A percentile compares a stretch with the other conserved stretches of the same genome.
phyloP scores from a whole-genome alignment of 495 filamentous ascomycete species.

The Penicillium chermesinum region DNA sequence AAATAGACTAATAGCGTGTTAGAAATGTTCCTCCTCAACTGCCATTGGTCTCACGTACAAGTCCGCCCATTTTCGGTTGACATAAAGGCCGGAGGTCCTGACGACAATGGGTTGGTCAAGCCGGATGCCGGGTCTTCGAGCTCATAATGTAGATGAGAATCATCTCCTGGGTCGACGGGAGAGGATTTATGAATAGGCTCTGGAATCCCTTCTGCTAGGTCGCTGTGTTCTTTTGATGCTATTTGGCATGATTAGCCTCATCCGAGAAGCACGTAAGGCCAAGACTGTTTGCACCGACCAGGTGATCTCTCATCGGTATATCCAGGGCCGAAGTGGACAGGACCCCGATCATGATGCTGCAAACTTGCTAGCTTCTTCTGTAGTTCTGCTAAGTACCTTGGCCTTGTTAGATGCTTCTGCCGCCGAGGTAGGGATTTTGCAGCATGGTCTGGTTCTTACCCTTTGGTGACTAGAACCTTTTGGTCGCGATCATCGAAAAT shows the following conservation, averaged over 20 bases:
- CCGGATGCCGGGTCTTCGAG: slow-evolving; percentile 22
- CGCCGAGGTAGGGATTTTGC: neutral
- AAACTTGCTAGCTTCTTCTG: slow-evolving; percentile 28
- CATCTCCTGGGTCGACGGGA: slow-evolving; percentile 4
- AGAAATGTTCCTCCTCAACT: neutral
- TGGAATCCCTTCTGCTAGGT: slow-evolving; percentile 1
- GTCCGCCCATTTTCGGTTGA: slow-evolving; percentile 27
- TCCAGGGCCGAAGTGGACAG: slow-evolving; percentile 12
- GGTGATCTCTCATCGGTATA: slow-evolving; percentile 12
- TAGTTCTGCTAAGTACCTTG: slow-evolving; percentile 36
- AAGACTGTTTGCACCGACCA: slow-evolving; percentile 1
- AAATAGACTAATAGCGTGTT: slow-evolving; percentile 29
- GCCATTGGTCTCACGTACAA: slow-evolving; percentile 15
- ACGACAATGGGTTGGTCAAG: slow-evolving; percentile 36
- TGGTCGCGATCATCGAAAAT: slow-evolving; percentile 38
- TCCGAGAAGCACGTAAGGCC: too few species aligned
- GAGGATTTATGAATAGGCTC: slow-evolving; percentile 3
- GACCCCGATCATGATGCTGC: slow-evolving; percentile 18
- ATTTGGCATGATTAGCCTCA: slow-evolving; percentile 3
- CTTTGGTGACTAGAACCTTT: slow-evolving; percentile 39
- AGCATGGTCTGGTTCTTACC: slow-evolving; percentile 15
- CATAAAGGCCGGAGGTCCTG: slow-evolving; percentile 33
- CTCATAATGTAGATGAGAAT: slow-evolving; percentile 7
- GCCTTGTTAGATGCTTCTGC: neutral
- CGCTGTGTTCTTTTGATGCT: slow-evolving; percentile 18